A percentile compares a stretch with the other conserved stretches of the same genome.
Conservation (phyloP, 2,329 filamentous ascomycete genomes). For the Paracorniculantispora psalliotae region DNA sequence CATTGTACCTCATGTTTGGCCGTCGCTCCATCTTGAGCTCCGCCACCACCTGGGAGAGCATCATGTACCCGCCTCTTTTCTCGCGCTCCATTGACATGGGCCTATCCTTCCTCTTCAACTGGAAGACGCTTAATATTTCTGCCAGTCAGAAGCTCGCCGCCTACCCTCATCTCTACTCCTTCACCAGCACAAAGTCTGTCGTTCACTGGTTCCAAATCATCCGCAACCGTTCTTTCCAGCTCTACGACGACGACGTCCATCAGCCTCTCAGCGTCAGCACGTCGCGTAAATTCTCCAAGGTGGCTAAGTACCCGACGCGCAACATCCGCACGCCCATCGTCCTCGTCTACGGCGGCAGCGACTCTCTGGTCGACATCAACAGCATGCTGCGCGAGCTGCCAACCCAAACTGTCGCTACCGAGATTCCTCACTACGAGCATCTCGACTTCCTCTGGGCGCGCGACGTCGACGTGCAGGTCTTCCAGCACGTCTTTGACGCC, state of each 20-base stretch:
- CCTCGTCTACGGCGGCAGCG: conserved; percentile 86
- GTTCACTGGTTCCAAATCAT: conserved; percentile 99
- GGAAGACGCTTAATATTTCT: conserved; percentile 80
- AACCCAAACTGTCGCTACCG: conserved; percentile 74
- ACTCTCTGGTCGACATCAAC: conserved; percentile 89
- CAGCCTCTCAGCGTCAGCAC: conserved; percentile 67
- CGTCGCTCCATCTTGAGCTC: conserved; percentile 86
- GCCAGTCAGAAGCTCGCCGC: conserved; percentile 87
- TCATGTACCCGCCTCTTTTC: conserved; percentile 92
- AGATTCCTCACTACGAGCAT: conserved; percentile 91
- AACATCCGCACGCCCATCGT: conserved; percentile 97
- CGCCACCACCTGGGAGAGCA: conserved; percentile 94
- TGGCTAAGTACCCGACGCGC: conserved; percentile 90
- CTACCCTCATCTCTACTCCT: conserved; percentile 94
- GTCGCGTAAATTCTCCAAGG: conserved; percentile 84
- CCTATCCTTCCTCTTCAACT: conserved; percentile 81
- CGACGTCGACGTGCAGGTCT: conserved; percentile 79
- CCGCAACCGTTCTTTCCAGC: conserved; percentile 90
- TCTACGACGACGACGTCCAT: conserved; percentile 94
- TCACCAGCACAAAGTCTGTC: conserved; percentile 92
- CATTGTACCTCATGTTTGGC: conserved; percentile 89
- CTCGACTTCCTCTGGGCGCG: conserved; percentile 93
- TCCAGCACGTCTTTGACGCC: conserved; percentile 86
- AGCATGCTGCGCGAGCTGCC: conserved; percentile 89
- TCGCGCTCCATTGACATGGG: conserved; percentile 79